phyloP scores from a whole-genome alignment of 441 rosid species.

The Jatropha podagrica region DNA sequence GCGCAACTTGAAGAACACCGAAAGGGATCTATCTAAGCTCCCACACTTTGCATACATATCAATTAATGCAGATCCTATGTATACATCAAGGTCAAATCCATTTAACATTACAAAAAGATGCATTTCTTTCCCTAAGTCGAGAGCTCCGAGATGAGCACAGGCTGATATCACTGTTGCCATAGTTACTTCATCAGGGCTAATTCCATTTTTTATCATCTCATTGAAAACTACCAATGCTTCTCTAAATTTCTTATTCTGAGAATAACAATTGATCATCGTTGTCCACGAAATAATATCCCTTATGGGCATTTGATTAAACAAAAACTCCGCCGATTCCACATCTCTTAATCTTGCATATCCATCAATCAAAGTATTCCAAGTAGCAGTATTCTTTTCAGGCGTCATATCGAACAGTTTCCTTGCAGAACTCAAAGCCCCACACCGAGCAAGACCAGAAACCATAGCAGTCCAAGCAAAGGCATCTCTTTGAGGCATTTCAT shows the following conservation, averaged over 20 bases:
- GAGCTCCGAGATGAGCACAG: constrained; percentile 38
- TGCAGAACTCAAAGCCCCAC: constrained; percentile 22
- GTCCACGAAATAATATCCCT: constrained; percentile 42
- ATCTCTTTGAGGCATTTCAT: constrained; percentile 33
- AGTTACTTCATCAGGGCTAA: constrained; percentile 26
- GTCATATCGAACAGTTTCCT: constrained; percentile 25
- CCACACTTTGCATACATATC: constrained; percentile 44
- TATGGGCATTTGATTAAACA: constrained; percentile 29
- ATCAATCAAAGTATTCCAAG: constrained; percentile 41
- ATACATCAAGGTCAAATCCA: constrained; percentile 28
- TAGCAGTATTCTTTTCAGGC: constrained; percentile 33
- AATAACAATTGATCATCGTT: constrained; percentile 35
- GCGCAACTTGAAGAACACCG: constrained; percentile 29
- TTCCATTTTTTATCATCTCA: constrained; percentile 24
- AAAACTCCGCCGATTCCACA: constrained; percentile 21
- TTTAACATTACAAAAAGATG: constrained; percentile 22
- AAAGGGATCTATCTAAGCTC: constrained; percentile 26
- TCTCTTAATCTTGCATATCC: constrained; percentile 35
- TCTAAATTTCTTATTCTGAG: constrained; percentile 32
- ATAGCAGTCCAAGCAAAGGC: constrained; percentile 30
- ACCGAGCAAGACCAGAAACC: constrained; percentile 20
- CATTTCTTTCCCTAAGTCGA: constrained; percentile 28
- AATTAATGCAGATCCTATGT: constrained; percentile 28
- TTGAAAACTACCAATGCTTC: constrained; percentile 32
- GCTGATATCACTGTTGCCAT: constrained; percentile 35